Base-by-base conservation (phyloP, 2,329 filamentous ascomycete species). In the Cercospora canescens region DNA sequence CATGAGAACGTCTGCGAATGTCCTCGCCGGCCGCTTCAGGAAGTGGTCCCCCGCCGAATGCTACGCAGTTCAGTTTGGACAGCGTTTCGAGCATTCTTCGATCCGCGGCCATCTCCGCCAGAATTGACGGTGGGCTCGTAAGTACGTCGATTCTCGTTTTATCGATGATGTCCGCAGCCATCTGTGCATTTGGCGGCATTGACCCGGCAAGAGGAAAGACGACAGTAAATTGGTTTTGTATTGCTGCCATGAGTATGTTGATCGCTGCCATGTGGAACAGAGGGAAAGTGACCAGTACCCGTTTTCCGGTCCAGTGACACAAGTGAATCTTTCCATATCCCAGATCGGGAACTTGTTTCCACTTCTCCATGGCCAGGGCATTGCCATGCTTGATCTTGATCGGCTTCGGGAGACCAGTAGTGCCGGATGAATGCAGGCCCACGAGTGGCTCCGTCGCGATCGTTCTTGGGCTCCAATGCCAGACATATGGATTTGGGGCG, bases 351-450 rank as follows among this genome's bases (percentile, higher is more conserved):
- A 67, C 18, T 14, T 48, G 55, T 62, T 67, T 63, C 65, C 60
- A 64, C 18, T 61, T 62, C 4, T 67, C 65, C 56, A 69, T 69
- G 1, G 67, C 60, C 9, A 64, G 57, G 14, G 39, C 18, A n/a
- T 62, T 61, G 32, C 67, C 67, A 52, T 69, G 67, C 24, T 59
- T 62, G 56, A 66, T 50, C 24, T 58, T 56, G 24, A 70, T 56
- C 6, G 69, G 67, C 37, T 70, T 70, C 6, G 69, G 69, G 6
- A 64, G 12, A 6, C 67, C 69, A 18, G 69, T 70, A 18, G 41
- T 58, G 6, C 69, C 69, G 9, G 64, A 64, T 7, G 68, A 68
- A 28, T 70, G 68, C 11, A 69, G 39, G 1, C 50, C 63, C n/a
- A 69, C 65, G 2, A 69, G 34, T 21, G 67, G 67, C 45, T 67